A percentile compares a stretch with the other conserved stretches of the same genome.
These are phyloP conservation scores for Colletotrichum somersetense DNA, from an alignment of 2,329 filamentous ascomycete species.

Conservation along the genomic window DNA sequence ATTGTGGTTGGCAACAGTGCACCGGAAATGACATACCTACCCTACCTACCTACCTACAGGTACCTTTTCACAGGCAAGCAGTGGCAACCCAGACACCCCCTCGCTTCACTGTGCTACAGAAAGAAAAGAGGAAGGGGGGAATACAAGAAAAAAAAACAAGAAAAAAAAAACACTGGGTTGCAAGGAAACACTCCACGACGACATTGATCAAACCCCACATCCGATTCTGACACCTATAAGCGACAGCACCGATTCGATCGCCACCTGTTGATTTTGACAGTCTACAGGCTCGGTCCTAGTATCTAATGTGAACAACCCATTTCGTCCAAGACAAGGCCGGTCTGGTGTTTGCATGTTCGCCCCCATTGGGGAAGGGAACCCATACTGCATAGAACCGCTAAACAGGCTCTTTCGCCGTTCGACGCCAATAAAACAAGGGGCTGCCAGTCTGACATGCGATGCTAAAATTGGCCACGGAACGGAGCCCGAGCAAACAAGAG, in stretches of 20 bases:
- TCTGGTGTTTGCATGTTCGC: slow-evolving; percentile 26
- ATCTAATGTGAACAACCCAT: background rate
- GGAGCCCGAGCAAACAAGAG: slow-evolving; percentile 21
- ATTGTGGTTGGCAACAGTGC: background rate
- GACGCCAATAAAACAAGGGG: slow-evolving; percentile 9
- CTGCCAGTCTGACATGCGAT: slow-evolving; percentile 26
- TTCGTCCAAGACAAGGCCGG: background rate
- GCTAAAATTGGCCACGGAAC: slow-evolving; percentile 36
- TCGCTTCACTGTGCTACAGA: background rate
- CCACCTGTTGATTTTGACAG: slow-evolving; percentile 8
- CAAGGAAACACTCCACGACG: background rate
- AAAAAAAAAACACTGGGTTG: no score
- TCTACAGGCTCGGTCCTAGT: slow-evolving; percentile 15
- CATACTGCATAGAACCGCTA: slow-evolving; percentile 10
- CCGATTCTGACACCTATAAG: slow-evolving; percentile 13
- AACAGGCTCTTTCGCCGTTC: slow-evolving; percentile 28
- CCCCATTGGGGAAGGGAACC: background rate
- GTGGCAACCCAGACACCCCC: slow-evolving; percentile 8
- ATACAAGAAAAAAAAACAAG: background rate
- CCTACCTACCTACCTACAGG: no score
- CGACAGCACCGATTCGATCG: slow-evolving; percentile 12
- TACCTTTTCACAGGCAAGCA: no score
- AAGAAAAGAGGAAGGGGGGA: background rate
- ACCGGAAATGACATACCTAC: no score
- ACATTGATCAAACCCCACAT: slow-evolving; percentile 3